A percentile compares a stretch with the other conserved stretches of the same genome.
These are phyloP conservation scores for Aspergillus arachidicola DNA, from an alignment of 2,329 filamentous ascomycete species.

Conservation along the genomic window DNA sequence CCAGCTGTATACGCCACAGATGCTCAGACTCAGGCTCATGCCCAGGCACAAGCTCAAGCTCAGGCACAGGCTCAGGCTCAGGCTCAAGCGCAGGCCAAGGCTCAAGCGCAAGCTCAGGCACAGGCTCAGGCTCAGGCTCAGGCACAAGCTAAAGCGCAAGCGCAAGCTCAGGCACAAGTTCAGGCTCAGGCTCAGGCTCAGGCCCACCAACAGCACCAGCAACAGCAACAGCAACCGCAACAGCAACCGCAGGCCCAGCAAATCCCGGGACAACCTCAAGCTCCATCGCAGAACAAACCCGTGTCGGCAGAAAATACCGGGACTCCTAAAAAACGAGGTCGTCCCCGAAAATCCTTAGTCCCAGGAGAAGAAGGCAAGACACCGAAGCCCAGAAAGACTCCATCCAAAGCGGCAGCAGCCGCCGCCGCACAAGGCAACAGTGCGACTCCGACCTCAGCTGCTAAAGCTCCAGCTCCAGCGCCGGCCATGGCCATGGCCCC, in stretches of 20 bases:
- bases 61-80: neutral
- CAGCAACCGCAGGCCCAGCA: neutral
- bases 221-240: neutral
- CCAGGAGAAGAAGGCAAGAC: slow-evolving; percentile 23
- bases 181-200: neutral
- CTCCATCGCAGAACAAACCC: neutral
- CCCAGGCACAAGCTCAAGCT: neutral
- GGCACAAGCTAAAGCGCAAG: neutral
- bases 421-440: neutral
- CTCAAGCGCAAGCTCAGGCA: neutral
- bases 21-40: slow-evolving; percentile 1
- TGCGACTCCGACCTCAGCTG: neutral
- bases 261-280: neutral
- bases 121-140: neutral
- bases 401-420: neutral
- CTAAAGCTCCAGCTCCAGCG: neutral
- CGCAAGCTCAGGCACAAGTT: neutral
- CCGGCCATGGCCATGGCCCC: neutral
- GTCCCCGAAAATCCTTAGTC: slow-evolving; percentile 30
- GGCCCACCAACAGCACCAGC: neutral
- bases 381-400: slow-evolving; percentile 16
- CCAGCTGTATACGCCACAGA: slow-evolving; percentile 13
- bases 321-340: slow-evolving; percentile 31
- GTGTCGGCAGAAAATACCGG: slow-evolving; percentile 10
- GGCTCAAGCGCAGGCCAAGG: neutral